Percentiles rank a stretch among this genome's conserved stretches.
These are phyloP conservation scores for Erigeron philadelphicus DNA, from an alignment of 140 eudicot genomes.

Conservation along the genomic window DNA sequence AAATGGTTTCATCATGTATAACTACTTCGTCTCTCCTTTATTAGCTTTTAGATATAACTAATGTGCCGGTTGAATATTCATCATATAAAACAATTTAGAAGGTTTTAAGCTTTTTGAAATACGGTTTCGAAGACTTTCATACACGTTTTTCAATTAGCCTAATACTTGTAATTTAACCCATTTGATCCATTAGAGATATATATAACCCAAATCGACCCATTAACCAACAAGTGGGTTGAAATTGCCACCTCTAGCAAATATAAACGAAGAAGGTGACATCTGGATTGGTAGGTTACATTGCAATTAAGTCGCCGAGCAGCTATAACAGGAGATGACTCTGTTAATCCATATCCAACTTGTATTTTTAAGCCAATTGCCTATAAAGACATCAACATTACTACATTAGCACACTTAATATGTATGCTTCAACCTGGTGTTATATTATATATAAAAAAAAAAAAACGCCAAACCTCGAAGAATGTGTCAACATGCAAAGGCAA, in stretches of 20 bases:
- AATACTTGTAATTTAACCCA: neutral
- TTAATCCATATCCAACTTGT: conserved; percentile 91
- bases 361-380: conserved; percentile 78
- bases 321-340: conserved; percentile 87
- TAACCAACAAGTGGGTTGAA: neutral
- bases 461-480: conserved; percentile 73
- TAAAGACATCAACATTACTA: conserved; percentile 14
- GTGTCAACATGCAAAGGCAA: conserved; percentile 79
- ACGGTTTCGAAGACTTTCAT: neutral
- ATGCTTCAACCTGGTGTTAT: conserved; percentile 19
- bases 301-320: conserved; percentile 58
- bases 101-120: neutral
- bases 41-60: neutral
- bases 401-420: conserved; percentile 2
- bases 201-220: neutral
- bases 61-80: neutral
- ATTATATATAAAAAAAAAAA: neutral
- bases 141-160: no score
- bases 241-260: neutral
- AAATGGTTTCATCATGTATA: neutral
- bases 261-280: neutral
- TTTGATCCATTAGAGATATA: neutral
- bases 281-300: conserved; percentile 49
- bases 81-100: neutral
- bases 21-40: neutral